Base-by-base conservation (phyloP, 768 basidiomycete species). In the Agrocybe praecox region DNA sequence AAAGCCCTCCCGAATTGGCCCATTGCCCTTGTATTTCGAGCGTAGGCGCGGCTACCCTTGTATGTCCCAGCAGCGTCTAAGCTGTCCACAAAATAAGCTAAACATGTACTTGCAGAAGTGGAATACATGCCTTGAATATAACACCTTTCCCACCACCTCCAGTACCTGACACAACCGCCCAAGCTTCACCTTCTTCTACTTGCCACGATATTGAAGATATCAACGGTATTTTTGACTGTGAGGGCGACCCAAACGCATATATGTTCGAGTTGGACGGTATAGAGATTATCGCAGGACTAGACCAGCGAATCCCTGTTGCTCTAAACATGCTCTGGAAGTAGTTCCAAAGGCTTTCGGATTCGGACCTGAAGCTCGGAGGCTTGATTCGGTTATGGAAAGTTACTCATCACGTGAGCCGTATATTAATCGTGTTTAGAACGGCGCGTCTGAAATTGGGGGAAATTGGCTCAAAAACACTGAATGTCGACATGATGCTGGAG, bases 161-260 rank as follows among this genome's bases (percentile, higher is more conserved):
- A 18, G 84, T 80, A 1, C 82, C 83, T 24, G 84, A 81, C 4
- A 94, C 77, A 9, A 94, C 78, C 0, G 88, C 92, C 92, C 92
- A 94, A 15, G 78, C 84, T 65, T 92, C 82, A 23, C 79, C 79
- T 18, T 86, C 78, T 21, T 78, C 69, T 0, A 89, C 76, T 6
- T 76, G 81, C 89, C 89, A 90, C 14, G 77, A 66, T 1, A 89
- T 66, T 56, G 80, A 73, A 0, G 70, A 77, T 60, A 89, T 76
- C 5, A 86, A 75, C 14, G 85, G 84, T 4, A 64, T 63, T 1
- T 74, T 71, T 19, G 71, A 66, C 53, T 79, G 76, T 2, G 68
- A 66, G 2, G 82, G 71, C 50, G 84, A 80, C 0, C 87, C 87
- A 60, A 88, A 87, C 4, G 80, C 80, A 69, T 82, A 83, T 11